Evolutionary conservation across 805 yeast genomes (phyloP).

Genomic region (Myxozyma sirexii): DNA sequence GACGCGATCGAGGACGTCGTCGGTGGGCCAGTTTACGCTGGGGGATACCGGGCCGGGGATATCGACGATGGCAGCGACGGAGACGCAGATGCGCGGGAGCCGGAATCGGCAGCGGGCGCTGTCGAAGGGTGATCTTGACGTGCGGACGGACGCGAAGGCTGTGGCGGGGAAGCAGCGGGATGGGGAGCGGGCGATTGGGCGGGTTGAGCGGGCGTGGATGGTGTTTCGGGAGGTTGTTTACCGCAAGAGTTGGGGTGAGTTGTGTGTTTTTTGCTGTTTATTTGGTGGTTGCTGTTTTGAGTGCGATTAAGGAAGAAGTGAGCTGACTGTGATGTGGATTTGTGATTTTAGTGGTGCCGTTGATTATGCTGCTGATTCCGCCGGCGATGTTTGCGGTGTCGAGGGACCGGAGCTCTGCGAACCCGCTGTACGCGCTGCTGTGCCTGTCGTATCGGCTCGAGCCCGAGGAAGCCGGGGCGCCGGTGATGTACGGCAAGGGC

Average conservation of each 20-base stretch:
- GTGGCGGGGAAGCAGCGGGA: background rate
- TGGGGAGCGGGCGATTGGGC: background rate
- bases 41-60: slow-evolving; percentile 74
- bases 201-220: slow-evolving; percentile 49
- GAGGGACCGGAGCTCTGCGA: slow-evolving; percentile 3
- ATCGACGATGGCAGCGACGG: slow-evolving; percentile 62
- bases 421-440: slow-evolving; percentile 27
- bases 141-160: background rate
- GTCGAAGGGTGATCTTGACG: slow-evolving; percentile 1
- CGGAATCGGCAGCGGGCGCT: slow-evolving; percentile 44
- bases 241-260: slow-evolving; percentile 60
- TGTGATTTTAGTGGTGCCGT: slow-evolving; percentile 19
- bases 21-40: slow-evolving; percentile 71
- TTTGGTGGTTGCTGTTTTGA: background rate
- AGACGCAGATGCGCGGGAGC: slow-evolving; percentile 48
- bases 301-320: no score
- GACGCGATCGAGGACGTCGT: slow-evolving; percentile 53
- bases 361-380: slow-evolving; percentile 21
- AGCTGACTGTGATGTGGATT: no score
- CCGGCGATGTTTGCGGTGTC: slow-evolving; percentile 7
- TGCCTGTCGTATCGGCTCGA: slow-evolving; percentile 40
- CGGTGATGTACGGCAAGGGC: slow-evolving; percentile 76
- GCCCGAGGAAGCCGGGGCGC: slow-evolving; percentile 36
- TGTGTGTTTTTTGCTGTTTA: background rate
- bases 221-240: slow-evolving; percentile 61